Evolutionary conservation across 1,139 yeast species (phyloP).

Genomic region (Candida pseudoviswanathii): DNA sequence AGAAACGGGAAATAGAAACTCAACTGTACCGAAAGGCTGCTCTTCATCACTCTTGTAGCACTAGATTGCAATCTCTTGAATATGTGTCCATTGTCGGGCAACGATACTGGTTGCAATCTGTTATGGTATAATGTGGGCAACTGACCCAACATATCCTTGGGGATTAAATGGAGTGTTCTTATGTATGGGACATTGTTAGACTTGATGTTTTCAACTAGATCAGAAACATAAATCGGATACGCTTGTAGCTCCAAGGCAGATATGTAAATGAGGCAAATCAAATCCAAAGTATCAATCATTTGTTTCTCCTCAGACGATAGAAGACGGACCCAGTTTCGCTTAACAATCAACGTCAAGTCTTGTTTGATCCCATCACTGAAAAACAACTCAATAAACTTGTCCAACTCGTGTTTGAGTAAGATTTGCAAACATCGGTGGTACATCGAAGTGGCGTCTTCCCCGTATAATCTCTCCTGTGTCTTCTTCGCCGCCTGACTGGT

Average conservation of each 20-base stretch:
- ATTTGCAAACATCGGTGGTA: slow-evolving; percentile 57
- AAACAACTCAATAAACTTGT: slow-evolving; percentile 15
- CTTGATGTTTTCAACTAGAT: slow-evolving; percentile 32
- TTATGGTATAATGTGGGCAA: slow-evolving; percentile 28
- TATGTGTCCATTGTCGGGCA: slow-evolving; percentile 32
- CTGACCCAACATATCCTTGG: slow-evolving; percentile 23
- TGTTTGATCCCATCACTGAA: slow-evolving; percentile 24
- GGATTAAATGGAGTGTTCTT: slow-evolving; percentile 32
- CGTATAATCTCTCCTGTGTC: slow-evolving; percentile 39
- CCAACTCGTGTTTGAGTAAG: slow-evolving; percentile 53
- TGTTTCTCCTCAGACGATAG: slow-evolving; percentile 13
- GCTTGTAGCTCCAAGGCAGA: slow-evolving; percentile 35
- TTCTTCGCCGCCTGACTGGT: slow-evolving; percentile 6
- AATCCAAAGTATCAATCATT: slow-evolving; percentile 25
- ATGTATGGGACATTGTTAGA: slow-evolving; percentile 42
- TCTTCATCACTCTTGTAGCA: not conserved
- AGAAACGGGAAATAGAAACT: slow-evolving; percentile 39
- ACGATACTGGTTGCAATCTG: slow-evolving; percentile 29
- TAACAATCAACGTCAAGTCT: slow-evolving; percentile 44
- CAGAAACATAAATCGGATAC: slow-evolving; percentile 40
- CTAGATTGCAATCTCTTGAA: slow-evolving; percentile 21
- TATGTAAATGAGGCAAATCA: slow-evolving; percentile 39
- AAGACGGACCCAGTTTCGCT: slow-evolving; percentile 49
- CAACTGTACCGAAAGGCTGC: slow-evolving; percentile 17
- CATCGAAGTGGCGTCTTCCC: slow-evolving; percentile 52